phyloP scores from a whole-genome alignment of 192 early-diverging fungal species.

The Umbelopsis ramanniana region DNA sequence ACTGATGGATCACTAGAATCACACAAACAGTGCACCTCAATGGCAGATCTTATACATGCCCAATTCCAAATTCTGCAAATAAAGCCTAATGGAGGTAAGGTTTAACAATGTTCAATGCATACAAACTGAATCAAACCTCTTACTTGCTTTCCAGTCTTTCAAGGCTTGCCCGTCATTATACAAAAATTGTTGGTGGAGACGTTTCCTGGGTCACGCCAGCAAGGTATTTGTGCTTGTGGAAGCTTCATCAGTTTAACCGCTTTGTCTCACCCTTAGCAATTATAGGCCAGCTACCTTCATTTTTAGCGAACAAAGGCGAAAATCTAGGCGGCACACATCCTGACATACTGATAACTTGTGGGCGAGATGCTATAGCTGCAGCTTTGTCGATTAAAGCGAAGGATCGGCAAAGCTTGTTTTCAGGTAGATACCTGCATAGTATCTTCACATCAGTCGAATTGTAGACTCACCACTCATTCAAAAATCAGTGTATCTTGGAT shows the following conservation, averaged over 20 bases:
- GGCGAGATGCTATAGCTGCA: constrained; percentile 31
- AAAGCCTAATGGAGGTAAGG: constrained; percentile 11
- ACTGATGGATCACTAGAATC: constrained; percentile 13
- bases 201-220: background rate
- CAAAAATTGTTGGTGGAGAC: constrained; percentile 27
- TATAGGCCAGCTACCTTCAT: constrained; percentile 21
- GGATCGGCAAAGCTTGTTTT: constrained; percentile 16
- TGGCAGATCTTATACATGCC: constrained; percentile 6
- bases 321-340: background rate
- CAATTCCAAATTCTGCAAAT: background rate
- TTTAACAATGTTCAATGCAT: background rate
- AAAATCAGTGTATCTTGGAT: constrained; percentile 35
- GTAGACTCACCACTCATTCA: background rate
- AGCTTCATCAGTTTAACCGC: background rate
- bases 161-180: constrained; percentile 30
- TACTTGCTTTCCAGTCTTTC: constrained; percentile 11
- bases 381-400: constrained; percentile 18
- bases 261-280: background rate
- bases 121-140: background rate
- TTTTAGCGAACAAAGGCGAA: constrained; percentile 18
- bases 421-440: constrained; percentile 25
- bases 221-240: background rate
- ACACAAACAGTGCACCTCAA: constrained; percentile 4
- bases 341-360: constrained; percentile 30
- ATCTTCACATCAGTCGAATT: background rate